Base-by-base conservation (phyloP, 2,329 filamentous ascomycete genomes). In the Orbilia brochopaga region DNA sequence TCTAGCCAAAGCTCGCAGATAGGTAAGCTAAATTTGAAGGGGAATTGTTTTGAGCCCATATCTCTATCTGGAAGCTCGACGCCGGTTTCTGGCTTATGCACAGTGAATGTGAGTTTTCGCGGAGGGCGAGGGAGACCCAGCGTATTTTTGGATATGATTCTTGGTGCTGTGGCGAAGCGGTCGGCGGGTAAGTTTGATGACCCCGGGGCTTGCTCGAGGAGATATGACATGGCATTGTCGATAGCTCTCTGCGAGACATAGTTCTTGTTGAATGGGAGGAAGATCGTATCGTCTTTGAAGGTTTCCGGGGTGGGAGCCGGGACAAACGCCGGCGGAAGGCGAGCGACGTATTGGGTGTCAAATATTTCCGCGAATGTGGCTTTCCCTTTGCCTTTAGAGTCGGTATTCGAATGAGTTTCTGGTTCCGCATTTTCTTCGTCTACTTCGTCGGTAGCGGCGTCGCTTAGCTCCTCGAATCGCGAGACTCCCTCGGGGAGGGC, bases 1-100 rank as follows among this genome's bases (percentile, higher is more conserved):
- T 59, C 30, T 17, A 66, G 35, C 62, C 62, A 66, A 2, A 27
- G 44, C 10, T 58, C 54, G 24, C 62, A 66, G 24, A 66, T 59
- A 15, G 62, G 54, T 6, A 66, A 17, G 19, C 10, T 53, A 23
- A 59, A 58, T 13, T 48, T 35, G 42, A 37, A 37, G 4, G 51
- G 59, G 15, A 15, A 19, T n/a, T 17, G 23, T 11, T 50, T 23
- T 37, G 19, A 15, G 27, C 1, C 15, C 3, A 17, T 3, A 3
- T 44, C 40, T 15, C 15, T 44, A 4, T 57, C 23, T n/a, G 24
- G 2, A 2, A 42, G 11, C 3, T 52, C 30, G 30, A 64, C 15
- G 4, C 61, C 61, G 3, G 19, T 23, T 13, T 57, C 53, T 21
- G 61, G 59, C 15, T 35, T 10, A 5, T 21, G 8, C 32, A 7